A percentile compares a stretch with the other conserved stretches of the same genome.
Evolutionary conservation across 441 rosid species (phyloP).

Genomic region (Arabidopsis hybrid): DNA sequence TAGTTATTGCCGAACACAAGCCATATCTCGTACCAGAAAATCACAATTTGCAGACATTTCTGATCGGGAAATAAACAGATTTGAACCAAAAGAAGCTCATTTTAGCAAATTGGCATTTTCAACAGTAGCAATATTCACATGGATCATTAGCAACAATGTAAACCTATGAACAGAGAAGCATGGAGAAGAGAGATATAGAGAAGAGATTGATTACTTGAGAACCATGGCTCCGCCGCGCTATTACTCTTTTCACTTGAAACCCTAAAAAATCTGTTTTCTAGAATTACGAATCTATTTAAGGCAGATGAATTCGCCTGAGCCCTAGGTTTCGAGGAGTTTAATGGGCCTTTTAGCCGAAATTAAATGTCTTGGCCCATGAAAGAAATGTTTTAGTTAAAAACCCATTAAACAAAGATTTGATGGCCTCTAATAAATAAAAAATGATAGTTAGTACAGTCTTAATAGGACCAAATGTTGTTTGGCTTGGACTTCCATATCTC

Average conservation of each 20-base stretch:
- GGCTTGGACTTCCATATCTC: background rate
- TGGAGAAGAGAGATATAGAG: conserved; percentile 11
- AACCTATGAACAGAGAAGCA: background rate
- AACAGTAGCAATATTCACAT: background rate
- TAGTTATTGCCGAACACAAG: background rate
- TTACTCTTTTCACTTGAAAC: conserved; percentile 38
- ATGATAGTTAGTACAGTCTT: no score
- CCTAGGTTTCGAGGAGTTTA: conserved; percentile 15
- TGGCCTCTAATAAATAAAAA: no score
- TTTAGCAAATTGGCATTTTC: background rate
- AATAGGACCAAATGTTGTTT: background rate
- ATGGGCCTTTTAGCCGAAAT: conserved; percentile 9
- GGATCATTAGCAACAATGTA: background rate
- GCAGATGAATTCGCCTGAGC: conserved; percentile 19
- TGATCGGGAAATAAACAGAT: background rate
- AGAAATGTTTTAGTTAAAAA: background rate
- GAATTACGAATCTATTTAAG: conserved; percentile 31
- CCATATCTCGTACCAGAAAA: background rate
- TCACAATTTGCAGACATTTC: background rate
- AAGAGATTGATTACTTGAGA: conserved; percentile 60
- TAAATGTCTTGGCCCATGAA: background rate
- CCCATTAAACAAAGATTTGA: conserved; percentile 9
- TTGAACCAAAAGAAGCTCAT: background rate
- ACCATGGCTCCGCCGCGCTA: conserved; percentile 64
- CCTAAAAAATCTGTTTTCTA: conserved; percentile 40